Evolutionary conservation across 2,329 filamentous ascomycete species (phyloP), one percentile per base, ranked within the genome.

Genomic region (Phaeosphaeriaceae sp.): DNA sequence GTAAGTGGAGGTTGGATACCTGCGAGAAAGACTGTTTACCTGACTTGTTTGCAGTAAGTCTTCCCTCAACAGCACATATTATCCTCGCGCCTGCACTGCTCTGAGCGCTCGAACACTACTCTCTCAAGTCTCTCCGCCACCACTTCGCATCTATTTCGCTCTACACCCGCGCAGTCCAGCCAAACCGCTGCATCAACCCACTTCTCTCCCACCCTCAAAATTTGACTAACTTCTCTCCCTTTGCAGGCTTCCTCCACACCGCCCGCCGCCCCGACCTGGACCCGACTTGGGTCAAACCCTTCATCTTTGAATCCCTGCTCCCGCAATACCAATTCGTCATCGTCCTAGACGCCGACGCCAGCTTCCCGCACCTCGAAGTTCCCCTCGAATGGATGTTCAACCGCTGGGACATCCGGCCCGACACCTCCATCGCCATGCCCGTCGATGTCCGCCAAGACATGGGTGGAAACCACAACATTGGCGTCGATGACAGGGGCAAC

Each of bases 371-470:
- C 55, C 73, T 78, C 1, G 73, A 81, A 26, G 65, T 83, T 1
- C 81, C 81, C 2, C 55, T 82, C 10, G 81, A 83, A 68, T 83
- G 80, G 77, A 75, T 84, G 1, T 74, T 84, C 65, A 81, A 80
- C 64, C 73, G 79, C 28, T 83, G 81, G 81, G 72, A 77, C 52
- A 72, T 82, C 50, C 74, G 66, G 6, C 62, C 69, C 0, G 61
- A 75, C 1, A 82, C 79, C 1, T 71, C 79, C 11, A 60, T 83
- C 43, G 73, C 79, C 7, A 72, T 81, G 68, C 74, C 80, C 7
- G 58, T 72, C 46, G 80, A 82, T 42, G 74, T 78, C 6, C 62
- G 54, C 8, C 54, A 59, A 49, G 11, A 5, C 6, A 11, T 44
- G 8, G 42, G 42, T n/a, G 15, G 42, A 9, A 44, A 44, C 42